A percentile compares a stretch with the other conserved stretches of the same genome.
phyloP scores from a whole-genome alignment of 805 yeast genomes.

The Candida patagonica region DNA sequence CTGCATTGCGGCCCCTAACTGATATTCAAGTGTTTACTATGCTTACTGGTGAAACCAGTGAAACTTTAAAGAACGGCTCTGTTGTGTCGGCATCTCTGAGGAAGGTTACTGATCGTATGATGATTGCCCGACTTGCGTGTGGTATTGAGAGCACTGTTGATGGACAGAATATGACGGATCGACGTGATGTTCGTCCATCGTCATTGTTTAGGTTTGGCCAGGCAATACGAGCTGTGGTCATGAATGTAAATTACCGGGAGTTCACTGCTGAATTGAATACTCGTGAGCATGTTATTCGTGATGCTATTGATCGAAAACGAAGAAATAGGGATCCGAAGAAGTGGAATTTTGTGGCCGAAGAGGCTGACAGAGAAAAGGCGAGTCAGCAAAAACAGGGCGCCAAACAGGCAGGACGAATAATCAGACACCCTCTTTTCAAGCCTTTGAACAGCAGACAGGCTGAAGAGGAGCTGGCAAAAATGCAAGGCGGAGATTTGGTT shows the following conservation, averaged over 20 bases:
- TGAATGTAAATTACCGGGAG: slow-evolving; percentile 59
- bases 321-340: slow-evolving; percentile 45
- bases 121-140: slow-evolving; percentile 41
- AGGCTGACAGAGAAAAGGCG: slow-evolving; percentile 42
- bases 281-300: slow-evolving; percentile 53
- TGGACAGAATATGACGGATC: slow-evolving; percentile 29
- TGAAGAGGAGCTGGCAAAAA: slow-evolving; percentile 83
- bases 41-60: slow-evolving; percentile 78
- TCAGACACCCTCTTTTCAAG: slow-evolving; percentile 87
- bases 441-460: slow-evolving; percentile 82
- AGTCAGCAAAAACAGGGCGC: slow-evolving; percentile 56
- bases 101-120: slow-evolving; percentile 44
- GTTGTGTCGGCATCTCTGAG: slow-evolving; percentile 68
- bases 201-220: slow-evolving; percentile 43
- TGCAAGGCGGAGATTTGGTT: slow-evolving; percentile 83
- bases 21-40: slow-evolving; percentile 73
- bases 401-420: slow-evolving; percentile 60
- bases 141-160: slow-evolving; percentile 50
- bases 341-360: slow-evolving; percentile 69
- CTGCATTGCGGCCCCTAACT: slow-evolving; percentile 54
- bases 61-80: slow-evolving; percentile 56
- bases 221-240: slow-evolving; percentile 76
- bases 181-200: slow-evolving; percentile 20
- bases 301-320: slow-evolving; percentile 34
- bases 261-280: slow-evolving; percentile 69